phyloP scores from a whole-genome alignment of 768 basidiomycete genomes.

The Baorangia bicolor region DNA sequence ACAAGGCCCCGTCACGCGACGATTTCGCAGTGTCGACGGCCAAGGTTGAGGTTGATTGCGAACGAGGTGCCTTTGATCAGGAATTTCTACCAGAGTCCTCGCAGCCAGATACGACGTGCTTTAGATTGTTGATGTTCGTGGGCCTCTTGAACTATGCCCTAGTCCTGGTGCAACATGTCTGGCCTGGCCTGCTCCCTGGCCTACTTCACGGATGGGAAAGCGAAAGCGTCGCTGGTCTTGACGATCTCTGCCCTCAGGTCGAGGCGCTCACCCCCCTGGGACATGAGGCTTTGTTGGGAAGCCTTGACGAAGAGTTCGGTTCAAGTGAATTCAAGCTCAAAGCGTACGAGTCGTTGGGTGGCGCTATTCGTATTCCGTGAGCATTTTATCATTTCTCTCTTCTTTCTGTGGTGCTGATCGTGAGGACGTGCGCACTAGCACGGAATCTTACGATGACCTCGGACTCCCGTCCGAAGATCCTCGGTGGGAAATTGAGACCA shows the following conservation, averaged over 20 bases:
- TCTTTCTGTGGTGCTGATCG: background rate
- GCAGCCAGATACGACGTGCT: background rate
- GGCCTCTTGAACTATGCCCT: constrained; percentile 10
- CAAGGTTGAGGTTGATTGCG: constrained; percentile 16
- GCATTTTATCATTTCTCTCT: background rate
- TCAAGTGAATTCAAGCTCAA: constrained; percentile 28
- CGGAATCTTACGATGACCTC: constrained; percentile 53
- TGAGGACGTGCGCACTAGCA: constrained; percentile 34
- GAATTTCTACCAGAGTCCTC: background rate
- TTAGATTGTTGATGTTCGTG: background rate
- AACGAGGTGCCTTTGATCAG: background rate
- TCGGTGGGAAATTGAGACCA: constrained; percentile 35
- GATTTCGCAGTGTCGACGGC: background rate
- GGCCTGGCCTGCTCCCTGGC: background rate
- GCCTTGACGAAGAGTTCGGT: constrained; percentile 26
- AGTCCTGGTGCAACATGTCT: constrained; percentile 10
- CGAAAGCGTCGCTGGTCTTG: background rate
- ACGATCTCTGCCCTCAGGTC: constrained; percentile 29
- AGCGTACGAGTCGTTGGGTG: constrained; percentile 35
- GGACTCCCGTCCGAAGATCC: constrained; percentile 47
- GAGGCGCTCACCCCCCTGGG: constrained; percentile 11
- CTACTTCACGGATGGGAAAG: background rate
- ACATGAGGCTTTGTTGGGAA: constrained; percentile 18
- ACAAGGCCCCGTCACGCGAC: background rate
- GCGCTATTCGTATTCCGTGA: constrained; percentile 36